Conservation (phyloP, 2,329 filamentous ascomycete species). For the Tolypocladium nubicola region DNA sequence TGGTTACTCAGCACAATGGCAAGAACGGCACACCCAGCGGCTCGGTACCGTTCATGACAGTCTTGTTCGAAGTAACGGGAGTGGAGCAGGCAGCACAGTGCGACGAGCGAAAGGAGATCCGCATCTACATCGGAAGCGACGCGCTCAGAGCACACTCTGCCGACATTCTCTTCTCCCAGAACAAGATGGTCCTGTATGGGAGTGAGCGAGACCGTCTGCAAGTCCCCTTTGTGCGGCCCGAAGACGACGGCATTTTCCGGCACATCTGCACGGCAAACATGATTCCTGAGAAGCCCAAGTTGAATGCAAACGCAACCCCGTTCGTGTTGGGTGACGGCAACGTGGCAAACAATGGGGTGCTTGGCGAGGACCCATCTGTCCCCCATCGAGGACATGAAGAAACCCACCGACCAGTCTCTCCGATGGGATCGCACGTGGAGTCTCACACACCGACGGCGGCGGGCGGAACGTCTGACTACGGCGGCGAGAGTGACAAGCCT, state of each 20-base stretch:
- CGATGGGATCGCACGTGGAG: constrained; percentile 22
- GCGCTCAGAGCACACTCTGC: constrained; percentile 76
- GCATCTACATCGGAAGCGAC: constrained; percentile 86
- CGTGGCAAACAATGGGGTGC: constrained; percentile 6
- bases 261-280: constrained; percentile 55
- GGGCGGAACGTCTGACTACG: constrained; percentile 31
- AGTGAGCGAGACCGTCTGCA: constrained; percentile 79
- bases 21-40: constrained; percentile 61
- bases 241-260: constrained; percentile 74
- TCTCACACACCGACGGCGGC: constrained; percentile 20
- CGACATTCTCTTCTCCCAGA: constrained; percentile 85
- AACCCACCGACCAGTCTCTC: constrained; percentile 20
- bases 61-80: constrained; percentile 66
- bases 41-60: constrained; percentile 63
- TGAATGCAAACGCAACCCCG: constrained; percentile 42
- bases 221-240: constrained; percentile 84
- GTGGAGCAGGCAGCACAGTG: constrained; percentile 28
- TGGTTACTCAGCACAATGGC: constrained; percentile 65
- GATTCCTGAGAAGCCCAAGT: constrained; percentile 43
- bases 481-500: constrained; percentile 31
- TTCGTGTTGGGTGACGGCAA: constrained; percentile 27
- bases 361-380: background rate
- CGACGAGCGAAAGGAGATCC: constrained; percentile 50
- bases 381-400: constrained; percentile 14
- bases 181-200: constrained; percentile 77